These are phyloP conservation scores for Cryptococcus sp. DNA, from an alignment of 1,284 basidiomycete species.

Conservation along the genomic window DNA sequence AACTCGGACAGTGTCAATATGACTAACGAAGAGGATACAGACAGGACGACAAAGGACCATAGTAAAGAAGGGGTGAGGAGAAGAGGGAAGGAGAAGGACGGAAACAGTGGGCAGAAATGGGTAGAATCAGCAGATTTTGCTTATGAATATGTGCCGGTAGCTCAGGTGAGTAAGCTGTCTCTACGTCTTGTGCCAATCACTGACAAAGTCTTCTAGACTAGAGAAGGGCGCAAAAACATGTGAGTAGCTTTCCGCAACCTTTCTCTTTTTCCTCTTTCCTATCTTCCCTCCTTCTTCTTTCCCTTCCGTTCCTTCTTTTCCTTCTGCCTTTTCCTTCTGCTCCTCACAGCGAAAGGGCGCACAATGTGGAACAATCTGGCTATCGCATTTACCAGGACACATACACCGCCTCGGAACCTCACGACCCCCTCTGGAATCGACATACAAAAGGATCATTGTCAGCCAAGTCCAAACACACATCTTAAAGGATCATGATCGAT, in stretches of 20 bases:
- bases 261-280: slow-evolving; percentile 1
- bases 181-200: not conserved
- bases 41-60: too few species aligned
- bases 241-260: slow-evolving; percentile 15
- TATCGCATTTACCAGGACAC: too few species aligned
- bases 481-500: too few species aligned
- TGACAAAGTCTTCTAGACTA: slow-evolving; percentile 8
- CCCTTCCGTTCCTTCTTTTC: slow-evolving; percentile 13
- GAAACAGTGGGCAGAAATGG: not conserved
- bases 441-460: too few species aligned
- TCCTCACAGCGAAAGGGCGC: too few species aligned
- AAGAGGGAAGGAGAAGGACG: not conserved
- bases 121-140: slow-evolving; percentile 29
- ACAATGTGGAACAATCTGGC: too few species aligned
- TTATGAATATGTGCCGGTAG: slow-evolving; percentile 42
- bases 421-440: too few species aligned
- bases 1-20: too few species aligned
- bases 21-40: too few species aligned
- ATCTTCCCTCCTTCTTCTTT: slow-evolving; percentile 3
- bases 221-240: slow-evolving; percentile 32
- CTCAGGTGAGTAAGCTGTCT: slow-evolving; percentile 30
- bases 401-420: too few species aligned
- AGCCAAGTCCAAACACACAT: too few species aligned
- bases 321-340: not conserved
- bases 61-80: too few species aligned